These are phyloP conservation scores for Eucalyptus fibrosa DNA, from an alignment of 345 rosid genomes.

Conservation along the genomic window DNA sequence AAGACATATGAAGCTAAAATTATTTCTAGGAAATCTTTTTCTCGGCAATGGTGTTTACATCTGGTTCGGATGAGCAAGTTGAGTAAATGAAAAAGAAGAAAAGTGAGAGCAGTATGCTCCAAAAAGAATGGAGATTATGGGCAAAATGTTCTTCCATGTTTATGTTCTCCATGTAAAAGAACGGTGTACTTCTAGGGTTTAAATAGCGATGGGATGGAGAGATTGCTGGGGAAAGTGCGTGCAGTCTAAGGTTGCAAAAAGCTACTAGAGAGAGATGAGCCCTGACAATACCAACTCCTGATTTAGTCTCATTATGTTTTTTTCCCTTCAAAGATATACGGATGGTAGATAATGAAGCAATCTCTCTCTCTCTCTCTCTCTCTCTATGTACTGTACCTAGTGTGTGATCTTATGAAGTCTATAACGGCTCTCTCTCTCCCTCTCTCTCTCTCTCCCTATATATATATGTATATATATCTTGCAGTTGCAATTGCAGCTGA, in stretches of 20 bases:
- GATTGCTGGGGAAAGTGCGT: slow-evolving; percentile 8
- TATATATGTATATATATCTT: background rate
- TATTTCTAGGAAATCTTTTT: background rate
- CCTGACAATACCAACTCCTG: background rate
- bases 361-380: background rate
- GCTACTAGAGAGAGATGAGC: slow-evolving; percentile 1
- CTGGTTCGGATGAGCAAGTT: slow-evolving; percentile 1
- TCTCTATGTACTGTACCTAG: background rate
- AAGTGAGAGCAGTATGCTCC: slow-evolving; percentile 20
- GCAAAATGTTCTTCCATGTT: background rate
- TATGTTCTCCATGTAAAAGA: background rate
- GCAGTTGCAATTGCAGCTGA: slow-evolving; percentile 6
- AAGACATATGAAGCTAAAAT: background rate
- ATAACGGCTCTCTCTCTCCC: background rate
- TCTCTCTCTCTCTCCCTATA: background rate
- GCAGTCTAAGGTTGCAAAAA: slow-evolving; percentile 10
- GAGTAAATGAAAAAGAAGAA: slow-evolving; percentile 10
- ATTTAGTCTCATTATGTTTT: slow-evolving; percentile 12
- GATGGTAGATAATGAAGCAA: background rate
- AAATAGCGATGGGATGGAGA: slow-evolving; percentile 5
- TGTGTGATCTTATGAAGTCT: background rate
- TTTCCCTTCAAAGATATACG: slow-evolving; percentile 25
- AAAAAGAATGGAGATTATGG: background rate
- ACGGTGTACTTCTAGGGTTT: slow-evolving; percentile 8
- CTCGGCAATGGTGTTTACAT: background rate